These are phyloP conservation scores for Arxiozyma heterogenica DNA, from an alignment of 1,139 yeast species.

Conservation along the genomic window DNA sequence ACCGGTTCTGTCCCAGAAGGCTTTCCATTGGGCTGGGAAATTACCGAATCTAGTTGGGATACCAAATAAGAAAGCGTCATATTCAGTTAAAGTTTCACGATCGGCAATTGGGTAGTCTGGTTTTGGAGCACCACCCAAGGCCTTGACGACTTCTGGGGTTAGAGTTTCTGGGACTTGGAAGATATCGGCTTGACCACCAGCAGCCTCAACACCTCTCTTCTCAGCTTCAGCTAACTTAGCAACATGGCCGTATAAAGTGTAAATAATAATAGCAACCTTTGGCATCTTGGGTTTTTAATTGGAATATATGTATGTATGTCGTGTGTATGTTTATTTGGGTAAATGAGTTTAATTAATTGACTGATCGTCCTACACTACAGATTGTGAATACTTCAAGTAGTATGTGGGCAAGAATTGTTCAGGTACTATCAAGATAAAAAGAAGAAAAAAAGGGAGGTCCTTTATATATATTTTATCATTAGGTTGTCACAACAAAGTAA, in stretches of 20 bases:
- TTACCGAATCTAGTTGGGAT: constrained; percentile 79
- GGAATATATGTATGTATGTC: background rate
- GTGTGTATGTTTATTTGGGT: background rate
- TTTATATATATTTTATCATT: background rate
- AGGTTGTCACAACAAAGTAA: background rate
- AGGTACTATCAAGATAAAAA: no score
- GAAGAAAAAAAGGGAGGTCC: background rate
- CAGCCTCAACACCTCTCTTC: constrained; percentile 59
- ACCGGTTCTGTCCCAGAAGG: constrained; percentile 78
- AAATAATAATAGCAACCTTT: constrained; percentile 51
- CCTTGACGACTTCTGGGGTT: constrained; percentile 48
- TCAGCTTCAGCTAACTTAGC: constrained; percentile 59
- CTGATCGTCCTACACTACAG: no score
- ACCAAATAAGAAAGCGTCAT: constrained; percentile 74
- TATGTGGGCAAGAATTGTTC: background rate
- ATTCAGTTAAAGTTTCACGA: constrained; percentile 46
- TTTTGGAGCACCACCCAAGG: constrained; percentile 60
- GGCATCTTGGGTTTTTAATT: constrained; percentile 11
- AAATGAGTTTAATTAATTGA: background rate
- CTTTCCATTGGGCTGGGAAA: constrained; percentile 71
- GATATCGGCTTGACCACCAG: constrained; percentile 65
- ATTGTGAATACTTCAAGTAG: no score
- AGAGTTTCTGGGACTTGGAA: constrained; percentile 78
- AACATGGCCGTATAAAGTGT: constrained; percentile 77
- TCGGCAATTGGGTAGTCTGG: constrained; percentile 65